Evolutionary conservation across 768 basidiomycete genomes (phyloP).

Genomic region (Austroboletus eburneus): DNA sequence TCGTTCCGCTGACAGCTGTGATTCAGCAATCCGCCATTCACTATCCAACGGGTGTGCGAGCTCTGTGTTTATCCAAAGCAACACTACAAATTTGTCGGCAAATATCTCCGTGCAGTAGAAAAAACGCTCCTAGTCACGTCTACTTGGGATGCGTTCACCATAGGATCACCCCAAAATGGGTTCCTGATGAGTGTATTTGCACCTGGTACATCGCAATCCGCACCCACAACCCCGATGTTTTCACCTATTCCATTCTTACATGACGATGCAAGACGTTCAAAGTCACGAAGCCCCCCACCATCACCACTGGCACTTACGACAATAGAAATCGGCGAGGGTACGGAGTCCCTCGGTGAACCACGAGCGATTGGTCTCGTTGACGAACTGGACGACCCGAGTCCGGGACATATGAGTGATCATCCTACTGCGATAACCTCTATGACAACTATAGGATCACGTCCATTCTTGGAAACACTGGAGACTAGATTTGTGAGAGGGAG

Average conservation of each 20-base stretch:
- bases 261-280: conserved; percentile 74
- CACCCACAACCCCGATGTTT: conserved; percentile 77
- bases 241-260: conserved; percentile 87
- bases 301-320: conserved; percentile 58
- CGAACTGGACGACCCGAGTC: conserved; percentile 79
- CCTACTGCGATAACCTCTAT: conserved; percentile 66
- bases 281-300: conserved; percentile 75
- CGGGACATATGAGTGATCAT: conserved; percentile 80
- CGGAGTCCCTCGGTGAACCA: conserved; percentile 36
- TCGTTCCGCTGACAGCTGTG: conserved; percentile 4
- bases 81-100: conserved; percentile 75
- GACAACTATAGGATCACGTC: conserved; percentile 45
- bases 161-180: conserved; percentile 32
- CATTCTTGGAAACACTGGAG: conserved; percentile 55
- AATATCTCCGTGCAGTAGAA: conserved; percentile 85
- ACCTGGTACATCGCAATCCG: conserved; percentile 46
- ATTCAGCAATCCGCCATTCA: conserved; percentile 67
- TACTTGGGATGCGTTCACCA: conserved; percentile 66
- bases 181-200: conserved; percentile 31
- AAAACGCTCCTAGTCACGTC: conserved; percentile 82
- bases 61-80: conserved; percentile 64
- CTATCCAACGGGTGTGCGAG: conserved; percentile 86
- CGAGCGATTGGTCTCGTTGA: conserved; percentile 76
- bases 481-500: conserved; percentile 59
- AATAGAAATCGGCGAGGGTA: conserved; percentile 29